Evolutionary conservation across 768 basidiomycete species (phyloP).

Genomic region (Sporobolomyces phaffii): DNA sequence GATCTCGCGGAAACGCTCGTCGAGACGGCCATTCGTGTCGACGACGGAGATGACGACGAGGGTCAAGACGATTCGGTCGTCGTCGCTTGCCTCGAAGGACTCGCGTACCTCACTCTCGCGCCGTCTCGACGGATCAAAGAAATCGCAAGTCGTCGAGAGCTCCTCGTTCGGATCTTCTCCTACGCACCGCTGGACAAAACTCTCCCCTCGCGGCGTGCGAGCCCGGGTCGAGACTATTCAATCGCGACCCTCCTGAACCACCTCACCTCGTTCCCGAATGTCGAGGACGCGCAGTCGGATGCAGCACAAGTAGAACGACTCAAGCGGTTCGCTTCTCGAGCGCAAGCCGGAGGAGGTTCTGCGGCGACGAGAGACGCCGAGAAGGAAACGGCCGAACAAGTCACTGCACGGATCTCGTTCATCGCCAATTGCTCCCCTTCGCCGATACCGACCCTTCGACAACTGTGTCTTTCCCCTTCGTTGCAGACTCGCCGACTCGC

Average conservation of each 20-base stretch:
- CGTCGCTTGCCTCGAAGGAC: constrained; percentile 76
- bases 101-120: constrained; percentile 69
- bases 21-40: not conserved
- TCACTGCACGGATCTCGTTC: constrained; percentile 2
- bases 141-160: constrained; percentile 30
- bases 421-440: constrained; percentile 11
- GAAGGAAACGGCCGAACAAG: not conserved
- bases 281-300: constrained; percentile 74
- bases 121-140: constrained; percentile 63
- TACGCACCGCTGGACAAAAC: constrained; percentile 50
- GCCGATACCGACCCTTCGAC: constrained; percentile 44
- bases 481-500: constrained; percentile 14
- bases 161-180: constrained; percentile 56
- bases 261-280: constrained; percentile 63
- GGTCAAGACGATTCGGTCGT: constrained; percentile 52
- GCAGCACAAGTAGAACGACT: constrained; percentile 46
- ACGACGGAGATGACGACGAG: constrained; percentile 43
- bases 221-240: constrained; percentile 54
- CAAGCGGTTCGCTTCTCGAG: constrained; percentile 48
- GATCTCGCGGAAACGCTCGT: constrained; percentile 51
- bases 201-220: constrained; percentile 24
- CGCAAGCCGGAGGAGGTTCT: constrained; percentile 60
- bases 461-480: constrained; percentile 25
- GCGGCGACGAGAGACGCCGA: constrained; percentile 52
- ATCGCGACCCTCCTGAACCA: constrained; percentile 69